phyloP scores from a whole-genome alignment of 768 basidiomycete genomes.

The Pulveroboletus sp. region DNA sequence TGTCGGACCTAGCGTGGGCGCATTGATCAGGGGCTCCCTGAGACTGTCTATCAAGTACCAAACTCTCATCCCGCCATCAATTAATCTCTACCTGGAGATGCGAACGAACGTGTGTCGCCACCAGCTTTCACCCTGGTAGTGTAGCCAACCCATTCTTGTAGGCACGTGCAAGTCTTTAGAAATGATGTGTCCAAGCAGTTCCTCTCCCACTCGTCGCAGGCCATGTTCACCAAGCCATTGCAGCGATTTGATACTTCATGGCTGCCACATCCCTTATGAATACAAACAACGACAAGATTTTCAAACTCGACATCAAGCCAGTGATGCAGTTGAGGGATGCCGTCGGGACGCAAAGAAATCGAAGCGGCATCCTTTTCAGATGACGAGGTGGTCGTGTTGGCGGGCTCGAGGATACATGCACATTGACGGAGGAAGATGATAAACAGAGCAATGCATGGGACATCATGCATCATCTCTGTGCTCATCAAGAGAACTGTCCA shows the following conservation, averaged over 20 bases:
- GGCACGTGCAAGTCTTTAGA: conserved; percentile 88
- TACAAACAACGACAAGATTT: conserved; percentile 82
- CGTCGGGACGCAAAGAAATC: conserved; percentile 78
- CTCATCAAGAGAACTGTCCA: conserved; percentile 77
- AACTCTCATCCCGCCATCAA: conserved; percentile 73
- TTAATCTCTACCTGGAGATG: conserved; percentile 95
- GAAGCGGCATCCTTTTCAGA: conserved; percentile 80
- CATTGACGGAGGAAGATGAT: conserved; percentile 87
- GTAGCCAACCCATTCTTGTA: conserved; percentile 32
- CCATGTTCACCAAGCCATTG: conserved; percentile 74
- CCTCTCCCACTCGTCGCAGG: conserved; percentile 76
- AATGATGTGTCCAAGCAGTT: conserved; percentile 93
- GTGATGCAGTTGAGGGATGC: conserved; percentile 75
- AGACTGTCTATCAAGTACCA: conserved; percentile 91
- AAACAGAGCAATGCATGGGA: conserved; percentile 91
- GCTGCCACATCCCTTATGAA: conserved; percentile 74
- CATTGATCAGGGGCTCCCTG: conserved; percentile 84
- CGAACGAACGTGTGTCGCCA: conserved; percentile 61
- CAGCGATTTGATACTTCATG: conserved; percentile 70
- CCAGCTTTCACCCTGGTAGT: not conserved
- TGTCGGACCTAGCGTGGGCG: conserved; percentile 79
- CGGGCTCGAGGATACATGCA: conserved; percentile 68
- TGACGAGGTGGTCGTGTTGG: conserved; percentile 74
- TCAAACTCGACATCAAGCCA: conserved; percentile 85
- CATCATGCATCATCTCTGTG: conserved; percentile 75